Evolutionary conservation across 331 rosid genomes (phyloP).

Genomic region (Ulmus americana): DNA sequence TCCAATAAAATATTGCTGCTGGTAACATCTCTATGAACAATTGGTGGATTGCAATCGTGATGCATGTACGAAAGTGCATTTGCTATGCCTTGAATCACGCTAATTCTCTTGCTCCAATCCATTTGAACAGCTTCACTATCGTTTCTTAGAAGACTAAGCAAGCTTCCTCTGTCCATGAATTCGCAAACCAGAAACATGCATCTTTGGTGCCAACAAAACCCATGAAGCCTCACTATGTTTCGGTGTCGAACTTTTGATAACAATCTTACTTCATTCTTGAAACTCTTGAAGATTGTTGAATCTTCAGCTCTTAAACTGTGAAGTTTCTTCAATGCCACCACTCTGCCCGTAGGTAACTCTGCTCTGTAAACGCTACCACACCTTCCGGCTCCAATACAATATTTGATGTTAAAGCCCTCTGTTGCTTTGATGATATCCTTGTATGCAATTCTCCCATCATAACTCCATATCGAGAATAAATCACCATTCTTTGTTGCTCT

Average conservation of each 20-base stretch:
- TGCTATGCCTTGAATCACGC: slow-evolving; percentile 5
- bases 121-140: slow-evolving; percentile 17
- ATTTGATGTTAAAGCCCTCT: not conserved
- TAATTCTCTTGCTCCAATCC: slow-evolving; percentile 14
- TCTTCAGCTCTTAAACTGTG: slow-evolving; percentile 23
- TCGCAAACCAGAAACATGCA: slow-evolving; percentile 16
- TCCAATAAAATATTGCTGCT: slow-evolving; percentile 7
- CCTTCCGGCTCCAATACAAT: not conserved
- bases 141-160: slow-evolving; percentile 8
- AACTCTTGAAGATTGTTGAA: slow-evolving; percentile 21
- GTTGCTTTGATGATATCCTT: slow-evolving; percentile 23
- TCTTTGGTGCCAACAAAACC: slow-evolving; percentile 1
- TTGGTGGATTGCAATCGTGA: slow-evolving; percentile 1
- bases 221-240: slow-evolving; percentile 14
- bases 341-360: slow-evolving; percentile 23
- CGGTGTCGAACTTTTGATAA: slow-evolving; percentile 6
- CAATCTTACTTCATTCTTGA: slow-evolving; percentile 24
- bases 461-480: slow-evolving; percentile 38
- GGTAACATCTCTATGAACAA: slow-evolving; percentile 10
- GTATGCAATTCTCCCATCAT: slow-evolving; percentile 37
- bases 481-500: not conserved
- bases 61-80: slow-evolving; percentile 16
- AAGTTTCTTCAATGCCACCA: slow-evolving; percentile 37
- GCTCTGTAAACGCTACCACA: slow-evolving; percentile 25
- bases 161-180: slow-evolving; percentile 17